Evolutionary conservation across 176 grass and related monocot species (phyloP), one percentile per base, ranked within the genome.

Genomic region (Metroxylon sagu): DNA sequence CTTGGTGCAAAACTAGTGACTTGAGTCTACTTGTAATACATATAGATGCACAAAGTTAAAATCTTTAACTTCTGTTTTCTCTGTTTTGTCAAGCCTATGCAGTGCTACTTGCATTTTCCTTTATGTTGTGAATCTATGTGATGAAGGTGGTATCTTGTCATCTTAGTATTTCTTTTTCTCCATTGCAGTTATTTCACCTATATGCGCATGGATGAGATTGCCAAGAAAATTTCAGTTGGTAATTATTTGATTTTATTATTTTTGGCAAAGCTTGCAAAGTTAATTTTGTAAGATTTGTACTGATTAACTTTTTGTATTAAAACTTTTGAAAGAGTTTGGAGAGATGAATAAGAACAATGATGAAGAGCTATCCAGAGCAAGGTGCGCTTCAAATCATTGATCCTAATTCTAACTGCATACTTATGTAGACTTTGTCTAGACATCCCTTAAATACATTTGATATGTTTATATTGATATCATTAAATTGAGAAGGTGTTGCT

Each of bases 181-280:
- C 16, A 2, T 39, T 86, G 77, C 70, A 95, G 90, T 76, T 95
- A 77, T 69, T 90, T 87, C 65, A 90, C 86, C 53, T 95, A 87
- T 75, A 90, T 64, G 68, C 87, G 77, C 74, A 74, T 95, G 60
- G 86, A 95, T 53, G 90, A 90, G 81, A 85, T 95, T 26, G 57
- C 78, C 18, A 85, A 64, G 66, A 77, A 56, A 80, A 60, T 26
- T 64, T 69, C 31, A 39, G 7, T 54, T n/a, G 78, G 83, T 87
- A 76, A 57, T 70, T 54, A 53, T 70, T 0, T 50, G 52, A 57
- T 25, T 28, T 26, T 50, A 19, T 52, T 19, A 16, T 26, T 65
- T 60, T 19, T 28, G 15, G 30, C 21, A 59, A 62, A 28, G 62
- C 35, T 64, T 69, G 21, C 21, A 23, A 23, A 64, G 3, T 53